Percentiles rank a stretch among this genome's conserved stretches.
These are phyloP conservation scores for Malus sylvestris DNA, from an alignment of 306 rosid species.

Conservation along the genomic window DNA sequence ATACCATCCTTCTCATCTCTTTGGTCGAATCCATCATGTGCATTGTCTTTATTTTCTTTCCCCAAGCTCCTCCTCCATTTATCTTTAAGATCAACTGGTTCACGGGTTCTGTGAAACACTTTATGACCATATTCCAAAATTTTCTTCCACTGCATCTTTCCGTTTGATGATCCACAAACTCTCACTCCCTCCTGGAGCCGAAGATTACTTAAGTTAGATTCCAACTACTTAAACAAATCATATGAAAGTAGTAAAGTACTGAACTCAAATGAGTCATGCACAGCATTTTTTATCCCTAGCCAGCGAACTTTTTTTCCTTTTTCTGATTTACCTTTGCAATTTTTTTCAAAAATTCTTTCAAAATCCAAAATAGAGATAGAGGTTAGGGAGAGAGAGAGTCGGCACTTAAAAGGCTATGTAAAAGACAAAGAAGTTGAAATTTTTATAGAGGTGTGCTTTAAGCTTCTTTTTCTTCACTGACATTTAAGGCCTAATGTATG, in stretches of 20 bases:
- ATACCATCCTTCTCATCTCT: background rate
- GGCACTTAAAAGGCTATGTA: background rate
- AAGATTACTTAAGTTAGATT: background rate
- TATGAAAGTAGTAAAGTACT: background rate
- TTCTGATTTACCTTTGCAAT: background rate
- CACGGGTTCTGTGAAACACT: conserved; percentile 30
- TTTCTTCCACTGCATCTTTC: conserved; percentile 36
- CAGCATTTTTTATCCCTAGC: background rate
- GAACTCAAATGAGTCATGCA: background rate
- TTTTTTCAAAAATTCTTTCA: background rate
- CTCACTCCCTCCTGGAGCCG: conserved; percentile 57
- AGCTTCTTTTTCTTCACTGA: background rate
- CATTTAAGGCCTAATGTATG: background rate
- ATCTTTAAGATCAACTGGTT: conserved; percentile 53
- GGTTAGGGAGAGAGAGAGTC: background rate
- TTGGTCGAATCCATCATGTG: conserved; percentile 10
- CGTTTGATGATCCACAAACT: background rate
- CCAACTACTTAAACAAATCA: background rate
- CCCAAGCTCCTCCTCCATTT: conserved; percentile 49
- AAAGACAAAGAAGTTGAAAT: background rate
- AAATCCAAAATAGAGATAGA: background rate
- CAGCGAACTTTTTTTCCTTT: background rate
- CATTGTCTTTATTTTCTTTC: conserved; percentile 5
- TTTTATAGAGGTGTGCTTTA: background rate
- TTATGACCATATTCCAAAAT: conserved; percentile 37